Evolutionary conservation across 768 basidiomycete species (phyloP).

Genomic region (Amanita exitialis): DNA sequence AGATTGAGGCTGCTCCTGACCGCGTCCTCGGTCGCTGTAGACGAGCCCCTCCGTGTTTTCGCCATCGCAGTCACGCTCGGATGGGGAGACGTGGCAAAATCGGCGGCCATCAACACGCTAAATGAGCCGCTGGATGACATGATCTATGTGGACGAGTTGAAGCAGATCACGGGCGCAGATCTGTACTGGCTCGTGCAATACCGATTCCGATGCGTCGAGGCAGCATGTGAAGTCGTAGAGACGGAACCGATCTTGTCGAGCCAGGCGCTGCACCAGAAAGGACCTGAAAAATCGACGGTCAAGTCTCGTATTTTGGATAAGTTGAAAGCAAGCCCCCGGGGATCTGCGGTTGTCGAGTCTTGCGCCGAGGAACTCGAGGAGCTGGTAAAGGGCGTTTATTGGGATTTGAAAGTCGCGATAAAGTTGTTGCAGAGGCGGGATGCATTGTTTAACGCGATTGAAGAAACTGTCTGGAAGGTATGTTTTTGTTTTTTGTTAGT

Average conservation of each 20-base stretch:
- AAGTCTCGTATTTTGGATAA: conserved; percentile 1
- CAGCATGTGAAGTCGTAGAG: background rate
- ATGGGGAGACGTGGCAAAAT: background rate
- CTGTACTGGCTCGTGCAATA: conserved; percentile 2
- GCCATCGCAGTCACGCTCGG: background rate
- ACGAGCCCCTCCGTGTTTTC: background rate
- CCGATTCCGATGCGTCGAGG: background rate
- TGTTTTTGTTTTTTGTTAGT: background rate
- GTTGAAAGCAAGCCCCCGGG: background rate
- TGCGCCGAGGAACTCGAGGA: background rate
- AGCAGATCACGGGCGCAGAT: conserved; percentile 1
- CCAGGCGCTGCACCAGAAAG: background rate
- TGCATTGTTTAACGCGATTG: background rate
- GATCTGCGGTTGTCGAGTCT: background rate
- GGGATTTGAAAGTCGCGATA: background rate
- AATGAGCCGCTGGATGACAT: background rate
- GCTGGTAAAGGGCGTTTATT: background rate
- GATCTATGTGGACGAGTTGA: background rate
- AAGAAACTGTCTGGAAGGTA: background rate
- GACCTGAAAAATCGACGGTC: background rate
- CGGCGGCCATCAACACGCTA: background rate
- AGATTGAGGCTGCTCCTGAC: background rate
- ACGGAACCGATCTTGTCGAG: background rate
- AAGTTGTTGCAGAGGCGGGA: background rate
- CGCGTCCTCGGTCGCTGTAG: background rate